phyloP scores from a whole-genome alignment of 257 asterid species.

The Buddleja alternifolia region DNA sequence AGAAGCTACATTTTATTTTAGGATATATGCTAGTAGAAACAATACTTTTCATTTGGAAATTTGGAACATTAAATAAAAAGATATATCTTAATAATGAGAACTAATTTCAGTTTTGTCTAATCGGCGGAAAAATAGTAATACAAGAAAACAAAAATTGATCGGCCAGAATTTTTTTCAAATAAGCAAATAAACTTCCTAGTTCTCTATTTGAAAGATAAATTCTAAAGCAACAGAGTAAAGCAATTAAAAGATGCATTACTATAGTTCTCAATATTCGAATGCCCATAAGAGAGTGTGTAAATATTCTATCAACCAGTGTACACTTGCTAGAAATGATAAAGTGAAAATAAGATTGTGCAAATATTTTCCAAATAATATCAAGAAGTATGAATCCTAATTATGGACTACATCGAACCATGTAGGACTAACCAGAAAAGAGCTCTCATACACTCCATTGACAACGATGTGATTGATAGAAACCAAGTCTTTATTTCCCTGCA shows the following conservation, averaged over 20 bases:
- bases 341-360: slow-evolving; percentile 18
- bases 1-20: neutral
- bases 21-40: slow-evolving; percentile 9
- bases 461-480: slow-evolving; percentile 84
- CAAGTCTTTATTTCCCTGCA: slow-evolving; percentile 88
- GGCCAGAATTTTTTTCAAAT: neutral
- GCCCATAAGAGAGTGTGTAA: slow-evolving; percentile 2
- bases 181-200: neutral
- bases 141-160: neutral
- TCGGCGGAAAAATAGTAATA: neutral
- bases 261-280: slow-evolving; percentile 2
- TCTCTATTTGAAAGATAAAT: neutral
- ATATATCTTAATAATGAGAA: neutral
- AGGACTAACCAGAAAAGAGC: slow-evolving; percentile 91
- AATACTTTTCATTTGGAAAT: neutral
- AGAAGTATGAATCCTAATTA: slow-evolving; percentile 25
- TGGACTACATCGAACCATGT: slow-evolving; percentile 17
- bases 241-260: slow-evolving; percentile 3
- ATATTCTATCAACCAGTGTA: neutral
- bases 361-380: slow-evolving; percentile 9
- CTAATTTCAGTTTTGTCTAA: neutral
- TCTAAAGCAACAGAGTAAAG: neutral
- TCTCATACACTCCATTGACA: slow-evolving; percentile 98
- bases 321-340: slow-evolving; percentile 9
- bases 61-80: neutral